Evolutionary conservation across 345 rosid genomes (phyloP), one percentile per base, ranked within the genome.

Genomic region (Brassica carinata): DNA sequence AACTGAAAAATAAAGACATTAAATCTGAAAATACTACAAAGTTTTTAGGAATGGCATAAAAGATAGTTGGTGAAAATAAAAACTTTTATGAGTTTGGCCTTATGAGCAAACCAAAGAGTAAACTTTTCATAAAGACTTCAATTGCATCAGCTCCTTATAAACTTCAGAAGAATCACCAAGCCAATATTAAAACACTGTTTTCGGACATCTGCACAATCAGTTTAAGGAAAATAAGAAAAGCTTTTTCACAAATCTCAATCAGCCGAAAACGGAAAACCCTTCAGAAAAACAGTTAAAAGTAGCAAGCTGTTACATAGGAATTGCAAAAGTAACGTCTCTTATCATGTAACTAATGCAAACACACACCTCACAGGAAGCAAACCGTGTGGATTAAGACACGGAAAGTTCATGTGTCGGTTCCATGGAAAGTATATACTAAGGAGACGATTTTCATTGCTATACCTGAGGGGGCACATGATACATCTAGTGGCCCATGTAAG

Each of bases 121-220:
- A 61, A 80, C 88, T 72, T 88, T 88, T 87, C 86, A 87, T 81
- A 78, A 91, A 84, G 86, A 94, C 93, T 86, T 85, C 90, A 80
- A 88, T 90, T 89, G 94, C 92, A 88, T 72, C 88, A 85, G 91
- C 90, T 82, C 94, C 94, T 77, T 81, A 77, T 84, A 85, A 91
- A 91, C 93, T 87, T 92, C 91, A 85, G 93, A 92, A 88, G 88
- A 89, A 87, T 87, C 97, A 87, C 87, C 95, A 88, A 81, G 87
- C 87, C 92, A 89, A 86, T 85, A 86, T 78, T 84, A 87, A 91
- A 94, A 88, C 84, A 90, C 83, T 90, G 93, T 85, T 84, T 88
- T 92, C 83, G 71, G 83, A 82, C 79, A 92, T 94, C 98, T 92
- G 98, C 98, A 92, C 87, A 92, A 80, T 81, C 82, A 90, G 81